phyloP scores from a whole-genome alignment of 192 early-diverging fungal genomes.

The Coemansia guatemalensis region DNA sequence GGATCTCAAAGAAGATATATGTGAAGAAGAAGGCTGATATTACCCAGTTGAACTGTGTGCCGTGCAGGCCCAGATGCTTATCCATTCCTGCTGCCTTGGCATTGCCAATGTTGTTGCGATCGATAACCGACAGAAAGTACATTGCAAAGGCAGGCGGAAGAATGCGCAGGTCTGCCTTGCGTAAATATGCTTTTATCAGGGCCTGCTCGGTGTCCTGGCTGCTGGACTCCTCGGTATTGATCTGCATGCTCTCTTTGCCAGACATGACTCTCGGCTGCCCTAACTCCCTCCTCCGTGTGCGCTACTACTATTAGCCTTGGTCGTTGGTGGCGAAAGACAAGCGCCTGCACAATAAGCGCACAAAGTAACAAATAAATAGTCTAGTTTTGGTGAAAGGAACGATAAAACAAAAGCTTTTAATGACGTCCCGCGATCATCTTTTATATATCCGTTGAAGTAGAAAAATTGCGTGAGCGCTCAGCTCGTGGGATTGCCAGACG shows the following conservation, averaged over 20 bases:
- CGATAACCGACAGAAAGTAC: conserved; percentile 51
- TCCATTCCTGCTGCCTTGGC: conserved; percentile 46
- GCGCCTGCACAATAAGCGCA: background rate
- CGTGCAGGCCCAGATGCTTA: conserved; percentile 34
- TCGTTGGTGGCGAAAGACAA: background rate
- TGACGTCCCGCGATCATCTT: too few species aligned
- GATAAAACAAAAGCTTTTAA: too few species aligned
- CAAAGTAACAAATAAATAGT: background rate
- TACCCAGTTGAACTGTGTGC: conserved; percentile 56
- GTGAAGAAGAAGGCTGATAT: conserved; percentile 62
- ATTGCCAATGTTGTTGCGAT: conserved; percentile 56
- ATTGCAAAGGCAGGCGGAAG: conserved; percentile 56
- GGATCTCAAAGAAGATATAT: conserved; percentile 66
- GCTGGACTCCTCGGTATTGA: background rate
- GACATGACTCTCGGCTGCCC: too few species aligned
- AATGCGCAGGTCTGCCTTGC: conserved; percentile 57
- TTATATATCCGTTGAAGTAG: too few species aligned
- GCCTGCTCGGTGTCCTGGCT: background rate
- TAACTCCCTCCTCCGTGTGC: too few species aligned
- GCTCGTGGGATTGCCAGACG: too few species aligned
- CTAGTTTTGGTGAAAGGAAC: too few species aligned
- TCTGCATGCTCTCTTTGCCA: background rate
- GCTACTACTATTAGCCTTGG: background rate
- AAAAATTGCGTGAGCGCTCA: too few species aligned
- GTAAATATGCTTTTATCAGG: conserved; percentile 38